Base-by-base conservation (phyloP, 2,329 filamentous ascomycete genomes). In the Blastomyces silverae region DNA sequence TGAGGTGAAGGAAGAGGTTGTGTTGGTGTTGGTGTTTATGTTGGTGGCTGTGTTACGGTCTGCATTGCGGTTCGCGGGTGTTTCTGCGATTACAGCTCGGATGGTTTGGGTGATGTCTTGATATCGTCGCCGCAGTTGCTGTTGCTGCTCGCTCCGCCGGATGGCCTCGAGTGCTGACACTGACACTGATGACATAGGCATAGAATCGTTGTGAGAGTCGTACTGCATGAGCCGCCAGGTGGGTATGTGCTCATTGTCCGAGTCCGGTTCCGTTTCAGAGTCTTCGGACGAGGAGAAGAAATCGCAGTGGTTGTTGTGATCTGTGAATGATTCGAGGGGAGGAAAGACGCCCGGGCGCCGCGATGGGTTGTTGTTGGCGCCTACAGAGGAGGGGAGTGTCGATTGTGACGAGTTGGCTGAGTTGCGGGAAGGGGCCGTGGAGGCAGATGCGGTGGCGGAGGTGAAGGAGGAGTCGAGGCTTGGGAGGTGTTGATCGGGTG, bases 401-500 rank as follows among this genome's bases (percentile, higher is more conserved):
- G 81, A 70, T 73, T 83, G 66, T 78, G 83, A 76, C 69, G 80
- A 79, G 4, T 78, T 78, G 3, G 72, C 67, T 17, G 73, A 69
- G 28, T 77, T 80, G 25, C 70, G 71, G 15, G 72, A 69, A 1
- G 68, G 66, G 57, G 73, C 71, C 3, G 71, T 67, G n/a, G 70
- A 70, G 10, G 71, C 70, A 31, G 73, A 70, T 31, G 74, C 72
- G 20, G 73, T 71, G 11, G 71, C 72, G 39, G 90, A 92, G 0
- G 87, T 84, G 74, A 96, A 96, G 0, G 92, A 96, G 0, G 91
- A 92, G 39, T 89, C 86, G 1, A 86, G 85, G 70, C 89, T 95
- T 0, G 92, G 91, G 2, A 90, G 84, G 67, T 90, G 88, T 20
- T 89, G 87, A 74, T 96, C 92, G 0, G 91, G 90, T 0, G 89